Percentiles rank a stretch among this genome's conserved stretches.
Evolutionary conservation across 345 rosid genomes (phyloP).

Genomic region (Combretum micranthum): DNA sequence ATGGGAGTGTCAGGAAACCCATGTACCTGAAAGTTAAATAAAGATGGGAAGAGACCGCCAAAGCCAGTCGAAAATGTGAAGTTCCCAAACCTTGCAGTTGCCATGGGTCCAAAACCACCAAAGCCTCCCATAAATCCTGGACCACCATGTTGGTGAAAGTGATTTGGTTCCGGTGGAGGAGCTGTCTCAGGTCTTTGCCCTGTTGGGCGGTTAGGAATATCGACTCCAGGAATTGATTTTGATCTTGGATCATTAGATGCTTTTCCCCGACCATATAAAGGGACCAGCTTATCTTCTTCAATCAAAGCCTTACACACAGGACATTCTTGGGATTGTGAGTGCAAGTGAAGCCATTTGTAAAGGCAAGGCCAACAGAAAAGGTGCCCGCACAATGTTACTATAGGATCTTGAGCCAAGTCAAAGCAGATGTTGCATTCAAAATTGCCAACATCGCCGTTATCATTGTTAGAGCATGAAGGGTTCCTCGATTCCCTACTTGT

Average conservation of each 20-base stretch:
- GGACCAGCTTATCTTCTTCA: constrained; percentile 88
- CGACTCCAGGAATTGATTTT: constrained; percentile 67
- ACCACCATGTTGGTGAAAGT: constrained; percentile 61
- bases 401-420: constrained; percentile 97
- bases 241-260: constrained; percentile 79
- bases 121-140: constrained; percentile 69
- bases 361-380: constrained; percentile 99
- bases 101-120: constrained; percentile 83
- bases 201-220: constrained; percentile 84
- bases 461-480: constrained; percentile 54
- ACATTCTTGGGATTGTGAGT: constrained; percentile 70
- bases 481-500: constrained; percentile 50
- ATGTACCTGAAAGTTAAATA: constrained; percentile 76
- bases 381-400: constrained; percentile 96
- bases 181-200: constrained; percentile 99
- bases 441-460: constrained; percentile 50
- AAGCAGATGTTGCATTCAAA: constrained; percentile 99
- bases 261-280: constrained; percentile 94
- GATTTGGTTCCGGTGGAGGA: constrained; percentile 69
- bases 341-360: constrained; percentile 92
- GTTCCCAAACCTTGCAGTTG: constrained; percentile 68
- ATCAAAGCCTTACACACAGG: constrained; percentile 90
- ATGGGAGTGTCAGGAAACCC: constrained; percentile 77
- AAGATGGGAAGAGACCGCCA: constrained; percentile 82
- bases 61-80: constrained; percentile 76